Evolutionary conservation across 2,329 filamentous ascomycete genomes (phyloP), one percentile per base, ranked within the genome.

Genomic region (Aspergillus transmontanensis): DNA sequence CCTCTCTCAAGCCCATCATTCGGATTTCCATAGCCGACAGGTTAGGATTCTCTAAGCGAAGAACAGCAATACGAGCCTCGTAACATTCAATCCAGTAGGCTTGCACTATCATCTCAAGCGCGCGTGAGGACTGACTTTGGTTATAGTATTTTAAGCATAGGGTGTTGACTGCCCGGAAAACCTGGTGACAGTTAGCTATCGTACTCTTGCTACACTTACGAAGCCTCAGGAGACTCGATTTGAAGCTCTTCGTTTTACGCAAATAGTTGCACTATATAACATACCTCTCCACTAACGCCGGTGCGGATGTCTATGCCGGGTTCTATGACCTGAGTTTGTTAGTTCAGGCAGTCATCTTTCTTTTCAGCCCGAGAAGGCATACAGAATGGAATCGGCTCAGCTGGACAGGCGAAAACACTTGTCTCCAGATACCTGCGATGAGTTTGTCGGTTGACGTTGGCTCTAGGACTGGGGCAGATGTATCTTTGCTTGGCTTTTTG

Each of bases 21-120:
- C 82, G 81, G 57, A 83, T 80, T 64, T 85, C 84, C 1, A 80
- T 80, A 0, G 77, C 73, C 0, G 81, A 82, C 1, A 81, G 71
- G 9, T 76, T 71, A 11, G 80, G 77, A 26, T 78, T 75, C 3
- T 76, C 75, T n/a, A 76, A 68, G 19, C 72, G 73, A 19, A 83
- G 76, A 21, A 78, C 73, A 16, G 79, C 77, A 10, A 85, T 80
- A 61, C 85, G 81, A 2, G 83, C 79, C 60, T 85, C 82, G 66
- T 85, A 87, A 39, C 83, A 81, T 67, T 86, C 83, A 3, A 85
- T 77, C 85, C 85, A 87, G 34, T 83, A 81, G 5, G 85, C 84
- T 68, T 87, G 85, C 2, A 87, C 83, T 28, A 87, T 84, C 62
- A 87, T 84, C 69, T 87, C 85, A n/a, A 86, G 76, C 0, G 84